phyloP scores from a whole-genome alignment of 306 rosid genomes.

The Ziziphus jujuba region DNA sequence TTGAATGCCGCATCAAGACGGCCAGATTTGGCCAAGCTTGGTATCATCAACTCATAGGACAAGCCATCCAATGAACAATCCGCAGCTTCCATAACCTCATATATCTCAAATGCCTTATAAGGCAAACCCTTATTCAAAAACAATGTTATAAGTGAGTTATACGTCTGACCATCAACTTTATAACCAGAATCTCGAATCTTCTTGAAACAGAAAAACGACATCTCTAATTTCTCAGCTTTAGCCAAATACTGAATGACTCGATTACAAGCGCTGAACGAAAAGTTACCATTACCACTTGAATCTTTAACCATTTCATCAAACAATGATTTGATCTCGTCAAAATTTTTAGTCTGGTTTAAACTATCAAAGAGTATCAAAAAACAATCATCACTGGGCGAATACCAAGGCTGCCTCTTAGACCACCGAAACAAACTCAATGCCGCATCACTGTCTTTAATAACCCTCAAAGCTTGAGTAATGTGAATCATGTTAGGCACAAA shows the following conservation, averaged over 20 bases:
- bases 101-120: slow-evolving; percentile 88
- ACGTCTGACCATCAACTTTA: slow-evolving; percentile 65
- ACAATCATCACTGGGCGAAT: slow-evolving; percentile 66
- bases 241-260: slow-evolving; percentile 80
- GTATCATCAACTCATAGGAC: slow-evolving; percentile 89
- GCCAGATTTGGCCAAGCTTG: slow-evolving; percentile 87
- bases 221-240: slow-evolving; percentile 84
- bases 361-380: slow-evolving; percentile 68
- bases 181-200: slow-evolving; percentile 68
- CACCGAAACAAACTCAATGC: slow-evolving; percentile 82
- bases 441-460: slow-evolving; percentile 59
- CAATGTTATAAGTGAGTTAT: slow-evolving; percentile 72
- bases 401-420: slow-evolving; percentile 94
- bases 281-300: slow-evolving; percentile 44
- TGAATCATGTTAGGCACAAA: slow-evolving; percentile 82
- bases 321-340: slow-evolving; percentile 71
- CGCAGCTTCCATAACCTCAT: slow-evolving; percentile 78
- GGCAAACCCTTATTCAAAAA: slow-evolving; percentile 91
- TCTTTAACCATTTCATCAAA: slow-evolving; percentile 87
- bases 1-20: slow-evolving; percentile 90
- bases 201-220: slow-evolving; percentile 82
- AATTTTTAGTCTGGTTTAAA: slow-evolving; percentile 64
- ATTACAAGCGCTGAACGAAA: slow-evolving; percentile 57
- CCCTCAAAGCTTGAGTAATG: slow-evolving; percentile 64
- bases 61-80: slow-evolving; percentile 64